These are phyloP conservation scores for Sporothrix brunneoviolacea DNA, from an alignment of 2,329 filamentous ascomycete genomes.

Conservation along the genomic window DNA sequence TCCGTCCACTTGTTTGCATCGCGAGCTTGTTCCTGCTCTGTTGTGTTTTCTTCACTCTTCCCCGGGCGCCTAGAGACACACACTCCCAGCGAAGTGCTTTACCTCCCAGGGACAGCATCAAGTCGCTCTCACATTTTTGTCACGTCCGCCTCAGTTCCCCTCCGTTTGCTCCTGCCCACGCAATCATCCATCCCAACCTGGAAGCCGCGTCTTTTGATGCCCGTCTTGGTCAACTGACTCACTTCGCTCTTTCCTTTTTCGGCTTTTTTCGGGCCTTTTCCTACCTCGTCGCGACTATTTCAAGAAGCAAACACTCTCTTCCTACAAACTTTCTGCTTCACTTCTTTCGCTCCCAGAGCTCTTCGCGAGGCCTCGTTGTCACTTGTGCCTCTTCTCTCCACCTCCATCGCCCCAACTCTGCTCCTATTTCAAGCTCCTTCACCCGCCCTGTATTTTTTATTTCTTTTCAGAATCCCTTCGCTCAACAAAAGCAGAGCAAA, in stretches of 20 bases:
- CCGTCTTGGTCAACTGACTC: background rate
- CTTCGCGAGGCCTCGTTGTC: too few species aligned
- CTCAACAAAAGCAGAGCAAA: too few species aligned
- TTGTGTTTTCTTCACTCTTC: too few species aligned
- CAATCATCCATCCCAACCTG: conserved; percentile 5
- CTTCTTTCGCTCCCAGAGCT: background rate
- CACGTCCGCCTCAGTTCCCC: background rate
- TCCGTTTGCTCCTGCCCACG: background rate
- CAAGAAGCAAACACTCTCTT: background rate
- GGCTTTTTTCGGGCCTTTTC: background rate
- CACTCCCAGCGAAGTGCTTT: too few species aligned
- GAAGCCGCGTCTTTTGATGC: background rate
- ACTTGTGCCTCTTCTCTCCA: too few species aligned
- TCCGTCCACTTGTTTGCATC: background rate
- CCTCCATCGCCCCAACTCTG: too few species aligned
- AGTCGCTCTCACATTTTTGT: too few species aligned
- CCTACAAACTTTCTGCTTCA: background rate
- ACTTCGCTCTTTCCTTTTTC: conserved; percentile 3
- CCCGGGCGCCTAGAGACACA: too few species aligned
- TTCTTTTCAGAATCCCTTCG: too few species aligned
- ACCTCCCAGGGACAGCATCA: too few species aligned
- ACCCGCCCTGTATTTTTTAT: too few species aligned
- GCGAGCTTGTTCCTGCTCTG: background rate
- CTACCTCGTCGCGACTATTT: background rate
- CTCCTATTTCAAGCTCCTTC: too few species aligned